Evolutionary conservation across 2,329 filamentous ascomycete genomes (phyloP), one percentile per base, ranked within the genome.

Genomic region (Xylariaceae sp.): DNA sequence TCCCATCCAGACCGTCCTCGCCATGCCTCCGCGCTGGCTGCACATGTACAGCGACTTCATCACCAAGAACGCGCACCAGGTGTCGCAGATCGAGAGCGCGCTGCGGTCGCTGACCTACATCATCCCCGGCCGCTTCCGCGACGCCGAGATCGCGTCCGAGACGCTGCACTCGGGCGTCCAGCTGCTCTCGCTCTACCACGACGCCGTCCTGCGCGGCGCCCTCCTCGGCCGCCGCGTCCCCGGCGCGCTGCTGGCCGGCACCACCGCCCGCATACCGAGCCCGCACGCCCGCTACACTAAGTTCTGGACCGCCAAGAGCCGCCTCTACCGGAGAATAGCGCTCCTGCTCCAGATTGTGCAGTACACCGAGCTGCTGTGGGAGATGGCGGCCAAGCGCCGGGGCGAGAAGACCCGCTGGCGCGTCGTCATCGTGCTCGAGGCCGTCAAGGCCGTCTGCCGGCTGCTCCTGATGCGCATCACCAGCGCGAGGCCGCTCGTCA

Each of bases 341-440:
- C 72, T 89, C 44, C 67, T 88, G 4, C 66, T 98, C 31, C 87
- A 94, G 56, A 83, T 94, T 63, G 83, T 95, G 17, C 84, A 92
- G 47, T 96, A 96, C 55, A 94, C 89, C 0, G 87, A 98, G 62
- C 68, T 98, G 19, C 65, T 98, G n/a, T 92, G 90, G 74, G 92
- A 98, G 58, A 98, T 98, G 92, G 77, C 83, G 18, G 89, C 89
- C 18, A 93, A 94, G 61, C 75, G 90, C 31, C 80, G 80, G 42
- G 84, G 86, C 13, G 88, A 83, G 28, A 75, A 93, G 58, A 63
- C 81, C 17, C 77, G 88, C 19, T 98, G 92, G 92, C 79, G 85
- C 32, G 77, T 93, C 0, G 77, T 96, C 5, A 79, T 96, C 9
- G 55, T 93, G 3, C 67, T 98, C 15, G 92, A 98, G 61, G 72